Conservation (phyloP, 257 asterid genomes). For the Plantago ovata region DNA sequence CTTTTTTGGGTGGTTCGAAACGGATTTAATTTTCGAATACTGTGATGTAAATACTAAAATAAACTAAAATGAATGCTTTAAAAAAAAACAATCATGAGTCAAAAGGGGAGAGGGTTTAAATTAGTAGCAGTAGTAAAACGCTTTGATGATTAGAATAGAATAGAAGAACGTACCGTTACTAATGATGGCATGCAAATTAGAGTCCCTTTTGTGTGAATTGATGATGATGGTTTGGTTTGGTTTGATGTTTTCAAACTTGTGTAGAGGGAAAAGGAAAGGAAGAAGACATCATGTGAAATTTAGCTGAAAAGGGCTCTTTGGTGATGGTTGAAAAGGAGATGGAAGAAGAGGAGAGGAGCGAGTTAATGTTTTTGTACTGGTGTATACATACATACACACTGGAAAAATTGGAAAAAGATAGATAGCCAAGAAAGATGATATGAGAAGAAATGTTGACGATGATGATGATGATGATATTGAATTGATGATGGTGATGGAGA, state of each 20-base stretch:
- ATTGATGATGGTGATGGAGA: too few species aligned
- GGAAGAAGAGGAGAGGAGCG: conserved; percentile 22
- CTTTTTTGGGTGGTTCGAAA: conserved; percentile 21
- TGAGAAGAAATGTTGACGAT: too few species aligned
- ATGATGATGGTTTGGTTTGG: conserved; percentile 20
- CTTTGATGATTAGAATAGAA: conserved; percentile 17
- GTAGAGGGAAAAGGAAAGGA: conserved; percentile 56
- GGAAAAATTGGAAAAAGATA: too few species aligned
- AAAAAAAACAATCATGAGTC: conserved; percentile 30
- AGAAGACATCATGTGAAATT: conserved; percentile 43
- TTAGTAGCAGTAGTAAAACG: conserved; percentile 17
- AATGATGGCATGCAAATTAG: conserved; percentile 64
- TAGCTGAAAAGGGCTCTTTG: conserved; percentile 21
- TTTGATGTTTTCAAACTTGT: conserved; percentile 50
- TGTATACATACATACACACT: too few species aligned
- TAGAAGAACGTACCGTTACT: conserved; percentile 50
- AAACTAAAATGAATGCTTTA: conserved; percentile 28
- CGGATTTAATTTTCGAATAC: conserved; percentile 11
- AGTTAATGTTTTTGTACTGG: too few species aligned
- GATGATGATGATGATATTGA: conserved; percentile 6
- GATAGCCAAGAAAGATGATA: too few species aligned
- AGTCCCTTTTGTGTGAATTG: conserved; percentile 41
- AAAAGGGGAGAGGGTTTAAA: conserved; percentile 41
- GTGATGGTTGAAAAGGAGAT: conserved; percentile 10
- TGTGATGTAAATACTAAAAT: conserved; percentile 20